Evolutionary conservation across 2,329 filamentous ascomycete species (phyloP), one percentile per base, ranked within the genome.

Genomic region (Dendrostoma leiphaemia): DNA sequence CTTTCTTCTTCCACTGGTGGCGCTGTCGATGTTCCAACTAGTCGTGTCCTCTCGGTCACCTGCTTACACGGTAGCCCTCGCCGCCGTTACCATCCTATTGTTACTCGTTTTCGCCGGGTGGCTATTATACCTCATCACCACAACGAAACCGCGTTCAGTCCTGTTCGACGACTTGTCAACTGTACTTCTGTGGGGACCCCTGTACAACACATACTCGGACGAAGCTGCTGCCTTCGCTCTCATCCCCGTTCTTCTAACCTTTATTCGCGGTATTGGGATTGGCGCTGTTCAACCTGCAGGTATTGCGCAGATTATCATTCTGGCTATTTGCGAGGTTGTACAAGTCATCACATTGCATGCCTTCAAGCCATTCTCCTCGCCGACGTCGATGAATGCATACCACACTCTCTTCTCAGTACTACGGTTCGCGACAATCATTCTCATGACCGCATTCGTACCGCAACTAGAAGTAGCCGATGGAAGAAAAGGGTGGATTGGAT

Each of bases 191-290:
- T 97, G 96, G 63, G 94, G 94, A 0, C 91, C 94, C 5, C 77
- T 99, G 7, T 99, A 99, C 72, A 99, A 99, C 72, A 99, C 94
- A 0, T 97, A 96, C 69, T 94, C 90, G 23, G 94, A 99, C 68
- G 89, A 93, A 67, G 91, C 91, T 0, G 90, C 93, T 7, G 86
- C 90, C 0, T 99, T 96, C 69, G 91, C 93, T 6, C 79, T 96
- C 38, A 85, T 97, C 19, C 92, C 93, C 1, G 84, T 96, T 15
- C 75, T 95, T 31, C 77, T 97, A 56, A 96, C 89, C 4, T 85
- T 96, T 65, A 75, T 96, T 55, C 87, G 93, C 31, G 93, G 91
- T 54, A 85, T 97, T 60, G 90, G 91, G 19, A 90, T 99, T 62
- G 94, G 94, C 28, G 94, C 91, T 17, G 85, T 97, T 13, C 94